Conservation (phyloP, 2,329 filamentous ascomycete species). For the Diaporthe caulivora region DNA sequence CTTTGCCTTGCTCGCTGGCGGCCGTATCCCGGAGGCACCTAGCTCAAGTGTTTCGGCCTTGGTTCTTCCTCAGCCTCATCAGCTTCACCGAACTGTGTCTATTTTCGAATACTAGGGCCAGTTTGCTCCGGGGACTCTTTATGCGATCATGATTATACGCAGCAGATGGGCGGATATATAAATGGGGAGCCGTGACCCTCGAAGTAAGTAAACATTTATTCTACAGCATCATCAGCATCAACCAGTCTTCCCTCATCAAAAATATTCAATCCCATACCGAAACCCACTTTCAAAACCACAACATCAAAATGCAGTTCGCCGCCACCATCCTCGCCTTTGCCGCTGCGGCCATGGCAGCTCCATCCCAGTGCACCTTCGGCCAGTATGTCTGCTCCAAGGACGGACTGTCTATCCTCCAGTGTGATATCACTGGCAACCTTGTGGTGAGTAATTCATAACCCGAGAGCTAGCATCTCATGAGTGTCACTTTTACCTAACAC, state of each 20-base stretch:
- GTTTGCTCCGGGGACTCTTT: background rate
- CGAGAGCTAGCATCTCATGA: background rate
- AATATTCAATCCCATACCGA: background rate
- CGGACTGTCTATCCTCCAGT: slow-evolving; percentile 32
- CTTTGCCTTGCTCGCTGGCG: background rate
- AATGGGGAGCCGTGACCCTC: background rate
- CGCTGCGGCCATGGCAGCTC: slow-evolving; percentile 37
- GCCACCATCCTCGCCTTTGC: slow-evolving; percentile 38
- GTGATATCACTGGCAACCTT: slow-evolving; percentile 35
- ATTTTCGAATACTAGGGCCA: background rate
- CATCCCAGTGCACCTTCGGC: slow-evolving; percentile 37
- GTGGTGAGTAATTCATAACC: slow-evolving; percentile 27
- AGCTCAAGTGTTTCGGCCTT: slow-evolving; percentile 10
- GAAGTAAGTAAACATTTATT: background rate
- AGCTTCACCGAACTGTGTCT: background rate
- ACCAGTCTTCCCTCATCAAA: background rate
- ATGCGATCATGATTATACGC: background rate
- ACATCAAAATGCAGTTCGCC: slow-evolving; percentile 39
- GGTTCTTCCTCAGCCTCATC: slow-evolving; percentile 29
- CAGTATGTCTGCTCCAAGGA: slow-evolving; percentile 38
- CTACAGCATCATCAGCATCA: slow-evolving; percentile 7
- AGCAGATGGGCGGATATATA: slow-evolving; percentile 19
- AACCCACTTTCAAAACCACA: background rate
- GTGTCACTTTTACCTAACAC: background rate
- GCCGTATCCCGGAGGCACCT: background rate